Conservation (phyloP, 1,139 yeast genomes). For the Saccharomycopsis crataegensis region DNA sequence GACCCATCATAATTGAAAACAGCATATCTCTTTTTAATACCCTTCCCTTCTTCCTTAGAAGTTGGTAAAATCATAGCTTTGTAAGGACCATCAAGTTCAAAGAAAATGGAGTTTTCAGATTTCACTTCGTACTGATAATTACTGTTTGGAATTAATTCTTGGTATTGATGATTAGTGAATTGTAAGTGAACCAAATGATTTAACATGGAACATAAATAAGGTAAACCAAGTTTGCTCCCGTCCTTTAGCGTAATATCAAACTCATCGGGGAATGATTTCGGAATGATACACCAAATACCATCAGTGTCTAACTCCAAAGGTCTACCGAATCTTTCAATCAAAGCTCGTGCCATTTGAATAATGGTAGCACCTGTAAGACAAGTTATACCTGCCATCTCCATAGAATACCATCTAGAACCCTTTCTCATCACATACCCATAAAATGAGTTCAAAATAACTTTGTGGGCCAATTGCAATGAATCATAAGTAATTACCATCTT, state of each 20-base stretch:
- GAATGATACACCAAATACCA: constrained; percentile 99
- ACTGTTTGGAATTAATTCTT: constrained; percentile 59
- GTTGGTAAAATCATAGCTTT: constrained; percentile 97
- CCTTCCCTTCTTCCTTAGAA: constrained; percentile 95
- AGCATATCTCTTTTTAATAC: constrained; percentile 92
- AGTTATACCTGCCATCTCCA: constrained; percentile 99
- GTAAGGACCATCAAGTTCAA: constrained; percentile 98
- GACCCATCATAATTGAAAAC: constrained; percentile 94
- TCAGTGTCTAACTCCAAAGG: constrained; percentile 97
- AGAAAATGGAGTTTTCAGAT: constrained; percentile 91
- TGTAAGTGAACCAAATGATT: constrained; percentile 85
- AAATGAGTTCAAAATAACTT: constrained; percentile 92
- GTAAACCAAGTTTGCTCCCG: constrained; percentile 71
- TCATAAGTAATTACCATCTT: constrained; percentile 94
- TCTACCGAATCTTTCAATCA: constrained; percentile 92
- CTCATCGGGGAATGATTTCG: constrained; percentile 88
- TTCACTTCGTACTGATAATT: constrained; percentile 63
- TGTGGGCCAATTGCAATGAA: constrained; percentile 93
- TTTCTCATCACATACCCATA: constrained; percentile 99
- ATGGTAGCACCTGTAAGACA: constrained; percentile 97
- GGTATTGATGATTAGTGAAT: constrained; percentile 94
- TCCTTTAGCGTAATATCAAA: constrained; percentile 61
- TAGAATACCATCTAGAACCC: constrained; percentile 98
- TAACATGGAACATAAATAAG: constrained; percentile 95
- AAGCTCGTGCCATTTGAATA: constrained; percentile 89